phyloP scores from a whole-genome alignment of 2,329 filamentous ascomycete species.

The Monilinia vaccinii-corymbosi region DNA sequence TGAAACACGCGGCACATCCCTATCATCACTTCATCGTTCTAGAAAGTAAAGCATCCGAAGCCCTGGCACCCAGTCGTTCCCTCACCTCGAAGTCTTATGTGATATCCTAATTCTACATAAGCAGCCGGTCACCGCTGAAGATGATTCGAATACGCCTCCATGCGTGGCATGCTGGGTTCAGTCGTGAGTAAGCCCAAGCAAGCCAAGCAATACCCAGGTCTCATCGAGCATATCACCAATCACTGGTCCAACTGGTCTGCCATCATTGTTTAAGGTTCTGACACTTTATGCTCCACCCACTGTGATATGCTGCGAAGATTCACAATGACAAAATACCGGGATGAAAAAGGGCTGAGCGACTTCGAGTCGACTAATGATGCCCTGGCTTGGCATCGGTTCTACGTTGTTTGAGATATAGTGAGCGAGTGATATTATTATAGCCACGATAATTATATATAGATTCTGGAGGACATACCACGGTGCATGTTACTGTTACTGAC shows the following conservation, averaged over 20 bases:
- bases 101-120: constrained; percentile 4
- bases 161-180: neutral
- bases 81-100: constrained; percentile 5
- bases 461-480: neutral
- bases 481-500: neutral
- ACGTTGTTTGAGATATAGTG: neutral
- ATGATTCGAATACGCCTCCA: neutral
- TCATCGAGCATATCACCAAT: neutral
- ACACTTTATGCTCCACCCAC: constrained; percentile 1
- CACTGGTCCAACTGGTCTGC: neutral
- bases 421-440: too few relatives aligned
- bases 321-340: constrained; percentile 9
- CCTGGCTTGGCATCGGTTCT: neutral
- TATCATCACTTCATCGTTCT: neutral
- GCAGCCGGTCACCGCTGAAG: neutral
- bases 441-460: neutral
- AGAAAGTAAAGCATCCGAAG: neutral
- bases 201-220: neutral
- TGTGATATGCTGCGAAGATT: neutral
- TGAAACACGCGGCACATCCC: constrained; percentile 7
- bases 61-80: neutral
- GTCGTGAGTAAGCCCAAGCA: neutral
- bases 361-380: neutral
- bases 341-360: constrained; percentile 4
- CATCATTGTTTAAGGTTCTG: constrained; percentile 4